These are phyloP conservation scores for Turnera subulata DNA, from an alignment of 345 rosid species.

Conservation along the genomic window DNA sequence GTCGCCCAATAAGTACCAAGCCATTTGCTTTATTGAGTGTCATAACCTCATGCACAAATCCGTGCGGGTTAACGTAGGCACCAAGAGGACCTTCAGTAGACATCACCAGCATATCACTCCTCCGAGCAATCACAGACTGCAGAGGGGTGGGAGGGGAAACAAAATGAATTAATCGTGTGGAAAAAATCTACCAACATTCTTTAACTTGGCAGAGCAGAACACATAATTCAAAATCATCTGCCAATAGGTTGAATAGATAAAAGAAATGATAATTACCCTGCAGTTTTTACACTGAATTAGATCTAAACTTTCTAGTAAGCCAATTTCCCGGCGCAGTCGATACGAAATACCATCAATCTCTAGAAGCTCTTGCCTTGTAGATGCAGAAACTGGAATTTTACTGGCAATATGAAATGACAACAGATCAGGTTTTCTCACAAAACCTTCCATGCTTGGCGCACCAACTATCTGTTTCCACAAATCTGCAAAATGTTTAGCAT, in stretches of 20 bases:
- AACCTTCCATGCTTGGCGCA: constrained; percentile 61
- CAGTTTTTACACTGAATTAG: constrained; percentile 75
- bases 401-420: constrained; percentile 86
- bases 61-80: constrained; percentile 78
- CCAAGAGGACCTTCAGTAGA: constrained; percentile 96
- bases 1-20: constrained; percentile 46
- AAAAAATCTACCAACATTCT: background rate
- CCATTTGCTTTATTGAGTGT: constrained; percentile 67
- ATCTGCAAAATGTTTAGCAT: constrained; percentile 42
- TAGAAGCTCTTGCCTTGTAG: constrained; percentile 88
- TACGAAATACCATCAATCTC: constrained; percentile 86
- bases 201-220: background rate
- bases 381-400: constrained; percentile 85
- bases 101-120: constrained; percentile 97
- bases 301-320: constrained; percentile 68
- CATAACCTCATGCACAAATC: constrained; percentile 78
- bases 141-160: constrained; percentile 7
- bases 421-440: constrained; percentile 73
- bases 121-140: constrained; percentile 73
- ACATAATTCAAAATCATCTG: background rate
- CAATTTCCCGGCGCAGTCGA: constrained; percentile 81
- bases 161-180: background rate
- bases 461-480: constrained; percentile 92
- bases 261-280: constrained; percentile 40
- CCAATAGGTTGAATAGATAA: background rate